Conservation (phyloP, 2,329 filamentous ascomycete species). For the Aspergillus transmontanensis region DNA sequence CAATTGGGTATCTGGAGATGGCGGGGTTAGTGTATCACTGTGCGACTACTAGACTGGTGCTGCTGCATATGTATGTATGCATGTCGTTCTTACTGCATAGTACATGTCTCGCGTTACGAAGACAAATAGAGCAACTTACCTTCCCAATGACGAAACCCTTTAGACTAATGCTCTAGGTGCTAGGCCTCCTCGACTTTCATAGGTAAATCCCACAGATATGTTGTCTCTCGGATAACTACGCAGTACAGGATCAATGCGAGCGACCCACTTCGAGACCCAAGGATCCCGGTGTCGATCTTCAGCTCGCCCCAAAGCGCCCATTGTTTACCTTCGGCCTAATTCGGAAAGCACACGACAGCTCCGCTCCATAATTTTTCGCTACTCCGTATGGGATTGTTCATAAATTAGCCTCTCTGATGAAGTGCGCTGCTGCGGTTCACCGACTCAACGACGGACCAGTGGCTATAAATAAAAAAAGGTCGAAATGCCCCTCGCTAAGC, state of each 20-base stretch:
- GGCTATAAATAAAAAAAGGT: not conserved
- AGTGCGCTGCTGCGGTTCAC: not conserved
- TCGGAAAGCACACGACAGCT: not conserved
- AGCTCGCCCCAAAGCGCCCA: no score
- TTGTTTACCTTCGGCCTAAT: not conserved
- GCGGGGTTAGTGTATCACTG: not conserved
- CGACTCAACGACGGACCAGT: not conserved
- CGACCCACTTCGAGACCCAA: not conserved
- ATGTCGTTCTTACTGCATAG: not conserved
- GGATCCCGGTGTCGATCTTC: conserved; percentile 4
- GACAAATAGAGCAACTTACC: not conserved
- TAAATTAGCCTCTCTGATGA: not conserved
- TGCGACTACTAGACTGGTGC: not conserved
- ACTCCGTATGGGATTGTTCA: not conserved
- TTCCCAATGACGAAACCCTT: no score
- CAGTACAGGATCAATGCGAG: not conserved
- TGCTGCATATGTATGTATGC: not conserved
- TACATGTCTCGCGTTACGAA: not conserved
- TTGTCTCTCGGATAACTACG: not conserved
- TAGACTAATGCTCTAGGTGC: no score
- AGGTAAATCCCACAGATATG: no score
- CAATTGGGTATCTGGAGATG: not conserved
- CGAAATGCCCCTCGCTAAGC: not conserved
- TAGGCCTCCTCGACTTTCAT: no score
- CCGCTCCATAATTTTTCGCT: not conserved